Evolutionary conservation across 805 yeast species (phyloP).

Genomic region (Schizosaccharomyces osmophilus): DNA sequence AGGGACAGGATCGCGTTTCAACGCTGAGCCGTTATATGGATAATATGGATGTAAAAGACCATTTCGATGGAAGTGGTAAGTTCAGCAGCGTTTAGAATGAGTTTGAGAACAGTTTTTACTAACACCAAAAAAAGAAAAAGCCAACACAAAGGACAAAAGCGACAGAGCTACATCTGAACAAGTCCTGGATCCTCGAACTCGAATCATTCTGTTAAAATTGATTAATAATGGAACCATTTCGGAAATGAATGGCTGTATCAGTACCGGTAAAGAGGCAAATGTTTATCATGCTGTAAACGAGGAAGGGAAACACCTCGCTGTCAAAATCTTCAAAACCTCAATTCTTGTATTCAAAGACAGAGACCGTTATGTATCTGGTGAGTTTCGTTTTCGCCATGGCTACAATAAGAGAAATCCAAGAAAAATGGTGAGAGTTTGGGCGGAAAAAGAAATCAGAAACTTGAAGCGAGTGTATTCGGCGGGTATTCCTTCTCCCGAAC

Average conservation of each 20-base stretch:
- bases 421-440: conserved; percentile 95
- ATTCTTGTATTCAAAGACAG: conserved; percentile 91
- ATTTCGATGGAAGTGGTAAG: background rate
- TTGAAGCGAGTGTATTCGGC: conserved; percentile 52
- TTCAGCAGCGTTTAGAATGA: background rate
- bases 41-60: background rate
- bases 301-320: conserved; percentile 37
- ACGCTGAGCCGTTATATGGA: background rate
- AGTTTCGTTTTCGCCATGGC: conserved; percentile 72
- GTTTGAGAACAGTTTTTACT: background rate
- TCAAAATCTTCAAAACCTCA: conserved; percentile 87
- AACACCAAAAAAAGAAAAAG: background rate
- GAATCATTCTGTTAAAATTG: conserved; percentile 55
- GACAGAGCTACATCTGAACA: conserved; percentile 93
- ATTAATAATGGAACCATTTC: conserved; percentile 65
- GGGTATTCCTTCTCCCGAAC: conserved; percentile 87
- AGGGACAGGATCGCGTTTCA: background rate
- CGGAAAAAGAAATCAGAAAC: conserved; percentile 89
- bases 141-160: conserved; percentile 33
- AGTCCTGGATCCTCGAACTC: conserved; percentile 83
- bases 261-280: conserved; percentile 97
- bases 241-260: conserved; percentile 73
- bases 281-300: conserved; percentile 53
- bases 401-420: conserved; percentile 72
- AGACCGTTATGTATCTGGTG: conserved; percentile 89